Percentiles rank a stretch among this genome's conserved stretches.
phyloP scores from a whole-genome alignment of 2,329 filamentous ascomycete genomes.

The Pseudocercospora musae region DNA sequence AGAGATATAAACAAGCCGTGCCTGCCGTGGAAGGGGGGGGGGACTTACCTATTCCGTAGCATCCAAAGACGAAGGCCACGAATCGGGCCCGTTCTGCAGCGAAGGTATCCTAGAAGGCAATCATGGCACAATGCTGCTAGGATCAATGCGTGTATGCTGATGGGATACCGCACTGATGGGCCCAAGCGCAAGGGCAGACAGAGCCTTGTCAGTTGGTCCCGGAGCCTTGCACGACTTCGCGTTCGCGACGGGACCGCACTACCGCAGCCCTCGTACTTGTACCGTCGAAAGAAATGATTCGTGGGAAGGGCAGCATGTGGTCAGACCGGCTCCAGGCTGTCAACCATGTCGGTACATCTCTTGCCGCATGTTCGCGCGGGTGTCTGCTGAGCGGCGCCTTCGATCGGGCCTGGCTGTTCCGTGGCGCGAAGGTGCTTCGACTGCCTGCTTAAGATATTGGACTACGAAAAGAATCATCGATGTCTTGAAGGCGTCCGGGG shows the following conservation, averaged over 20 bases:
- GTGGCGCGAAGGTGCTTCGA: neutral
- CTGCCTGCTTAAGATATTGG: neutral
- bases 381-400: conserved; percentile 1
- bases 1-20: conserved; percentile 11
- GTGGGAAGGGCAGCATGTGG: neutral
- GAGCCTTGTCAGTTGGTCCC: neutral
- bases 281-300: neutral
- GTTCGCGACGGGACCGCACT: conserved; percentile 11
- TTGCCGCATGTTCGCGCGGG: conserved; percentile 2
- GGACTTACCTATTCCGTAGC: conserved; percentile 5
- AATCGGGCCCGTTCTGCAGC: neutral
- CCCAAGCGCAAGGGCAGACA: neutral
- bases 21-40: conserved; percentile 10
- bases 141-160: neutral
- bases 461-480: neutral
- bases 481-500: neutral
- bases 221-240: conserved; percentile 1
- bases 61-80: neutral
- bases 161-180: conserved; percentile 1
- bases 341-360: conserved; percentile 8
- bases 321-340: conserved; percentile 9
- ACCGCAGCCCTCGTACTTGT: too few species aligned
- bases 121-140: neutral
- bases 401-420: neutral
- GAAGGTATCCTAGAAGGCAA: neutral